These are phyloP conservation scores for Aspergillus affinis DNA, from an alignment of 495 filamentous ascomycete genomes.

Conservation along the genomic window DNA sequence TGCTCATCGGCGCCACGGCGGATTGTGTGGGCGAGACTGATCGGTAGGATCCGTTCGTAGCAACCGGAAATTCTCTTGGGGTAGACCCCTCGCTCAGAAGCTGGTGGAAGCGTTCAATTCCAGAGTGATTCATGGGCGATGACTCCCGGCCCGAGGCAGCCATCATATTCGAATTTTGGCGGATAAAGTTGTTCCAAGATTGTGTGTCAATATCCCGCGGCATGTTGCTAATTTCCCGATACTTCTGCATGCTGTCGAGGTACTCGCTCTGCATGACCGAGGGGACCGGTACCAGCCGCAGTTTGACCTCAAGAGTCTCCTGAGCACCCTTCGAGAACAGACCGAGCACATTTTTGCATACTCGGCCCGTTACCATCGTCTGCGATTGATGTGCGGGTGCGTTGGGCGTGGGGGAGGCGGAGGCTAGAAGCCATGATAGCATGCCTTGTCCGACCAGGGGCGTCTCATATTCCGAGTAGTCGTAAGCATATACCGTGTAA, in stretches of 20 bases:
- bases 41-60: constrained; percentile 32
- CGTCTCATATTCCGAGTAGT: constrained; percentile 91
- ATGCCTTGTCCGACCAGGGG: constrained; percentile 95
- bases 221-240: constrained; percentile 58
- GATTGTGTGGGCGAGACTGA: constrained; percentile 41
- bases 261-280: constrained; percentile 71
- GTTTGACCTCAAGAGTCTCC: constrained; percentile 92
- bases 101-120: constrained; percentile 52
- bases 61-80: constrained; percentile 40
- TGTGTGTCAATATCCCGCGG: constrained; percentile 66
- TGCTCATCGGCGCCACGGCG: constrained; percentile 30
- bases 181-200: constrained; percentile 64
- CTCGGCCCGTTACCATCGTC: constrained; percentile 84
- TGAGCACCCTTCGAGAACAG: constrained; percentile 79
- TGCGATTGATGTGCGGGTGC: constrained; percentile 59
- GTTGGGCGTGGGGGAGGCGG: constrained; percentile 53
- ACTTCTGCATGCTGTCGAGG: constrained; percentile 60
- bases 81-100: constrained; percentile 48
- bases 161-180: constrained; percentile 57
- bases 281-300: constrained; percentile 81
- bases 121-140: constrained; percentile 51
- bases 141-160: constrained; percentile 31
- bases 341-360: constrained; percentile 79
- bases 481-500: constrained; percentile 94
- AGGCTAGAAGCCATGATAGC: constrained; percentile 82